Conservation (phyloP, 164 flowering plant species). For the Berberis thunbergii region DNA sequence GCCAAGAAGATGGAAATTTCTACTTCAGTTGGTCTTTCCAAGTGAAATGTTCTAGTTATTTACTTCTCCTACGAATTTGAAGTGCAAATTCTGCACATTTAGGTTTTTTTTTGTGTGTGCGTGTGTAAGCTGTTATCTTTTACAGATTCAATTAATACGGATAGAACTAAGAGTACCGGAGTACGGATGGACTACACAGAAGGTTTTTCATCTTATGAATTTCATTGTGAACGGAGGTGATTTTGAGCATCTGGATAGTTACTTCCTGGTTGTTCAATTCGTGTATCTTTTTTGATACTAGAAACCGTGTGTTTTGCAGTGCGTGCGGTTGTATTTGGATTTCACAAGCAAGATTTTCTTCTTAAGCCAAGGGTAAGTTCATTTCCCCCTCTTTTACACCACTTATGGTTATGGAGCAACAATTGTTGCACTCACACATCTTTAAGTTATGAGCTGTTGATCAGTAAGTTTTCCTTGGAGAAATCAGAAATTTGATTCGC, state of each 20-base stretch:
- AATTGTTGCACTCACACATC: not conserved
- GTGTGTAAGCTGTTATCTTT: not conserved
- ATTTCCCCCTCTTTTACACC: not conserved
- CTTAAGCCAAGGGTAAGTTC: constrained; percentile 64
- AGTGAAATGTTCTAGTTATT: no score
- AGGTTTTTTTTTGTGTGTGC: no score
- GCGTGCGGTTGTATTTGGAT: constrained; percentile 88
- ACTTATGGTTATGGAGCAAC: not conserved
- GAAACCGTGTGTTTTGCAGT: constrained; percentile 36
- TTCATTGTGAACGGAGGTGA: constrained; percentile 96
- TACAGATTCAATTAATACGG: constrained; percentile 76
- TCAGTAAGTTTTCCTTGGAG: no score
- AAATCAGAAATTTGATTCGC: no score
- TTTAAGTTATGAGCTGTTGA: no score
- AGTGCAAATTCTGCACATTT: no score
- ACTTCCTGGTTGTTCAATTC: not conserved
- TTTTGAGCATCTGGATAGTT: not conserved
- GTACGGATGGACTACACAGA: constrained; percentile 98
- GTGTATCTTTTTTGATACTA: not conserved
- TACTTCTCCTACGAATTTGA: no score
- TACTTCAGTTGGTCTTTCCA: no score
- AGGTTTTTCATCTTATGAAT: constrained; percentile 97
- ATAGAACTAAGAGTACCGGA: constrained; percentile 89
- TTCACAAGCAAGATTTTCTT: constrained; percentile 65
- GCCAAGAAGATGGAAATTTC: no score